These are phyloP conservation scores for Rhododendron henanense DNA, from an alignment of 148 eudicot species.

Conservation along the genomic window DNA sequence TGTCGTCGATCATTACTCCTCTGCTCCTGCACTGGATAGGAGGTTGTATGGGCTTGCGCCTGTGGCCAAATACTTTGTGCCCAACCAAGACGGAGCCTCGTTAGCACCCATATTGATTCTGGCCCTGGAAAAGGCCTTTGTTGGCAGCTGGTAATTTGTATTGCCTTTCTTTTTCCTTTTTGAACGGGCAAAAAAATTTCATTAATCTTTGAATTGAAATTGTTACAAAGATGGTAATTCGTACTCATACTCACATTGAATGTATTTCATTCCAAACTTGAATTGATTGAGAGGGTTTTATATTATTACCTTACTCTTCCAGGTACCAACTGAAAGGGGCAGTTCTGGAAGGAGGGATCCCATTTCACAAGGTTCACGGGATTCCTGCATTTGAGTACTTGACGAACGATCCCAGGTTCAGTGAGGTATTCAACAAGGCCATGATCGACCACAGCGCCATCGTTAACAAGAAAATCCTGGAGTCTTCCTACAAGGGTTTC, in stretches of 20 bases:
- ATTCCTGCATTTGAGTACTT: slow-evolving; percentile 45
- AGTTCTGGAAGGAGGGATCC: slow-evolving; percentile 76
- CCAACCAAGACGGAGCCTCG: slow-evolving; percentile 35
- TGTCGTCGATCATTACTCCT: not conserved
- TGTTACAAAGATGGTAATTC: too few relatives aligned
- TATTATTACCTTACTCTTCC: not conserved
- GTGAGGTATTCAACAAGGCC: slow-evolving; percentile 59
- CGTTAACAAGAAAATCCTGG: slow-evolving; percentile 54
- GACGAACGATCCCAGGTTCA: slow-evolving; percentile 61
- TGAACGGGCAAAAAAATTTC: too few relatives aligned
- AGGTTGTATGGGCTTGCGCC: slow-evolving; percentile 28
- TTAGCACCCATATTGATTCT: slow-evolving; percentile 29
- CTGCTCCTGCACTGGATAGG: not conserved
- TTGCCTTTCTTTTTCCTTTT: too few relatives aligned
- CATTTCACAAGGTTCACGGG: slow-evolving; percentile 47
- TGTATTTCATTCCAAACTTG: not conserved
- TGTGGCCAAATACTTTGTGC: slow-evolving; percentile 25
- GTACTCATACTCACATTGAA: too few relatives aligned
- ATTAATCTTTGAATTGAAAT: too few relatives aligned
- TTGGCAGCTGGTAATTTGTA: slow-evolving; percentile 29
- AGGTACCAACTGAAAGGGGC: slow-evolving; percentile 76
- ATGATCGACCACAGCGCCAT: slow-evolving; percentile 71
- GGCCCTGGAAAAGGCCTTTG: slow-evolving; percentile 28
- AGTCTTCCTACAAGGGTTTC: slow-evolving; percentile 52
- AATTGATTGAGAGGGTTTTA: not conserved